Percentiles rank a stretch among this genome's conserved stretches.
Conservation (phyloP, 257 asterid species). For the Oldenlandia corymbosa region DNA sequence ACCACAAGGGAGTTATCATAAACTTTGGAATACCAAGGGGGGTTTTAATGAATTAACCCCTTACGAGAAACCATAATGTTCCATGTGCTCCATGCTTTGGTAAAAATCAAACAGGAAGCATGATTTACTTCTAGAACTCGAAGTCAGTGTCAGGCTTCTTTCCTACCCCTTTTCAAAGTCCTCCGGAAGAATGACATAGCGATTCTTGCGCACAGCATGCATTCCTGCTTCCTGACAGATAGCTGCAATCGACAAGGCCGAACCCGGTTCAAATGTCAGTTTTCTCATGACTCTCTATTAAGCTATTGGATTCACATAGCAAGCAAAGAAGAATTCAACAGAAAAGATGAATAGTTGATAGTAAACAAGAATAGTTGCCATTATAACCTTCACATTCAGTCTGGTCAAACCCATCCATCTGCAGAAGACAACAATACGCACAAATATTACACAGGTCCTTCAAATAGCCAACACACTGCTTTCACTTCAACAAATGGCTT, state of each 20-base stretch:
- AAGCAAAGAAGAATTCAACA: not conserved
- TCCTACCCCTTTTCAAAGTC: slow-evolving; percentile 85
- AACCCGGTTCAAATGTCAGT: not conserved
- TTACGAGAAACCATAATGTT: not conserved
- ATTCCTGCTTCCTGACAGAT: slow-evolving; percentile 95
- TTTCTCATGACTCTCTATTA: too few species aligned
- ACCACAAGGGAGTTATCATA: too few species aligned
- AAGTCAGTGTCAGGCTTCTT: slow-evolving; percentile 89
- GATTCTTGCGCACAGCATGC: slow-evolving; percentile 89
- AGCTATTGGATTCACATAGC: too few species aligned
- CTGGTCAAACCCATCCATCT: slow-evolving; percentile 96
- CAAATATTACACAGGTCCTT: not conserved
- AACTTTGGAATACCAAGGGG: too few species aligned
- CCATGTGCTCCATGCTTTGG: not conserved
- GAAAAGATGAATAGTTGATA: too few species aligned
- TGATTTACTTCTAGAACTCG: slow-evolving; percentile 57
- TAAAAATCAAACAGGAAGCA: not conserved
- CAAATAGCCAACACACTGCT: too few species aligned
- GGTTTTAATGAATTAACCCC: too few species aligned
- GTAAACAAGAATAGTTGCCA: too few species aligned
- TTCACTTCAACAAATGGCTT: too few species aligned
- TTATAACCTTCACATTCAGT: slow-evolving; percentile 86
- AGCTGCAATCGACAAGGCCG: slow-evolving; percentile 51
- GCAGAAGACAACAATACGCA: slow-evolving; percentile 14
- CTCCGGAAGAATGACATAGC: slow-evolving; percentile 76